Evolutionary conservation across 345 rosid genomes (phyloP).

Genomic region (Litchi chinensis): DNA sequence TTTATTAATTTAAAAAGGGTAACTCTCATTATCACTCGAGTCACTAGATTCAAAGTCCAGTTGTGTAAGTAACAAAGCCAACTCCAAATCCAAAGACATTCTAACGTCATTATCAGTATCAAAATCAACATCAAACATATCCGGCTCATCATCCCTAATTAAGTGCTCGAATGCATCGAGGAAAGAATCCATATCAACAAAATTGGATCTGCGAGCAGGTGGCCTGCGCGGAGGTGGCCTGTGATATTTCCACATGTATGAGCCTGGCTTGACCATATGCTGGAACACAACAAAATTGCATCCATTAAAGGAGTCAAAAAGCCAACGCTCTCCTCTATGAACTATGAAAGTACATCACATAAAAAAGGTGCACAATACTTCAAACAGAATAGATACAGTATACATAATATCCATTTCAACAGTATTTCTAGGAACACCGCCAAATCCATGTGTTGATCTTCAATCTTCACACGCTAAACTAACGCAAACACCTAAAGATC

Average conservation of each 20-base stretch:
- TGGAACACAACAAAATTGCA: slow-evolving; percentile 63
- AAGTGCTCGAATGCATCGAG: slow-evolving; percentile 52
- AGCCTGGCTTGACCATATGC: slow-evolving; percentile 78
- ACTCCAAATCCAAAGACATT: slow-evolving; percentile 46
- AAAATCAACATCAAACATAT: slow-evolving; percentile 42
- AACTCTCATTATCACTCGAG: slow-evolving; percentile 55
- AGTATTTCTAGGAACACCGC: slow-evolving; percentile 12
- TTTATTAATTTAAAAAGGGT: slow-evolving; percentile 24
- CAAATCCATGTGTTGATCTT: slow-evolving; percentile 13
- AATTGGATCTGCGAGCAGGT: slow-evolving; percentile 42
- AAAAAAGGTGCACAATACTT: slow-evolving; percentile 3
- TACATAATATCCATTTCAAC: slow-evolving; percentile 14
- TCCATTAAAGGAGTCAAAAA: slow-evolving; percentile 45
- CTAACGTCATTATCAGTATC: slow-evolving; percentile 51
- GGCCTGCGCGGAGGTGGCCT: slow-evolving; percentile 67
- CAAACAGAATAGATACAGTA: slow-evolving; percentile 11
- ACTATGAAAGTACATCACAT: slow-evolving; percentile 23
- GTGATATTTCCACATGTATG: slow-evolving; percentile 74
- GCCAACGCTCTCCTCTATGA: slow-evolving; percentile 30
- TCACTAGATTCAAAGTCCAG: slow-evolving; percentile 49
- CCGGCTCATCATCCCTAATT: slow-evolving; percentile 50
- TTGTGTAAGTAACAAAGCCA: slow-evolving; percentile 52
- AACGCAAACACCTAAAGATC: neutral
- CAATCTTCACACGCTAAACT: neutral
- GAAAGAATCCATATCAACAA: slow-evolving; percentile 47